These are phyloP conservation scores for Lipomyces kockii DNA, from an alignment of 805 yeast genomes.

Conservation along the genomic window DNA sequence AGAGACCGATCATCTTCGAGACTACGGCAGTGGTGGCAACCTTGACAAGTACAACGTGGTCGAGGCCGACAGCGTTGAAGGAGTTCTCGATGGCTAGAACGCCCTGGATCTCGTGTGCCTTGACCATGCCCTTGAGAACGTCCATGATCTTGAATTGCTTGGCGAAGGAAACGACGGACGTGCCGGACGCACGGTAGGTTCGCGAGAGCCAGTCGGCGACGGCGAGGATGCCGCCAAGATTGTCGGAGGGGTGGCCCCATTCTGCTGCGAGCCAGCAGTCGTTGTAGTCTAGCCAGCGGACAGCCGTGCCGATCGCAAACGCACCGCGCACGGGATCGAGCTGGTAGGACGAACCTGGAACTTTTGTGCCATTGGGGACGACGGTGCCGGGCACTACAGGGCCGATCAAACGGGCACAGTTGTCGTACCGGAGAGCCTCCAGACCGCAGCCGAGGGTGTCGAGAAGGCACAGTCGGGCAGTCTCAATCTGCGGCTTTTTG, in stretches of 20 bases:
- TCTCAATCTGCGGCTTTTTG: conserved; percentile 44
- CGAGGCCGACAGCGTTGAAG: conserved; percentile 62
- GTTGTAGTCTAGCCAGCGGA: conserved; percentile 65
- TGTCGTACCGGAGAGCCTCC: conserved; percentile 59
- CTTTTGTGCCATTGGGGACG: conserved; percentile 61
- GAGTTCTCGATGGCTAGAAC: conserved; percentile 63
- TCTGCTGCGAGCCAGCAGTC: conserved; percentile 74
- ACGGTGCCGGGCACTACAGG: conserved; percentile 63
- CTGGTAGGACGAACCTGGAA: conserved; percentile 57
- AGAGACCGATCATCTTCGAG: conserved; percentile 57
- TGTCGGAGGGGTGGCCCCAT: conserved; percentile 72
- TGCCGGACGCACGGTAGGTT: conserved; percentile 49
- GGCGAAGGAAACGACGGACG: conserved; percentile 46
- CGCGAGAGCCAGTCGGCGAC: conserved; percentile 62
- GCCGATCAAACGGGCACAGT: conserved; percentile 54
- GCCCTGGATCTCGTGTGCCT: conserved; percentile 69
- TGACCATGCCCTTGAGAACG: conserved; percentile 60
- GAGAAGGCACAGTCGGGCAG: conserved; percentile 60
- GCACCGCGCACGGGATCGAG: conserved; percentile 65
- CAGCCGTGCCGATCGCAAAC: conserved; percentile 59
- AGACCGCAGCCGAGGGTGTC: conserved; percentile 67
- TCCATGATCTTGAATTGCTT: conserved; percentile 54
- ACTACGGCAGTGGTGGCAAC: conserved; percentile 66
- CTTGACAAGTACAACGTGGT: conserved; percentile 63
- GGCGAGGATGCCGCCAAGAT: conserved; percentile 62